Evolutionary conservation across 179 eudicot genomes (phyloP).

Genomic region (Amaranthus tricolor): DNA sequence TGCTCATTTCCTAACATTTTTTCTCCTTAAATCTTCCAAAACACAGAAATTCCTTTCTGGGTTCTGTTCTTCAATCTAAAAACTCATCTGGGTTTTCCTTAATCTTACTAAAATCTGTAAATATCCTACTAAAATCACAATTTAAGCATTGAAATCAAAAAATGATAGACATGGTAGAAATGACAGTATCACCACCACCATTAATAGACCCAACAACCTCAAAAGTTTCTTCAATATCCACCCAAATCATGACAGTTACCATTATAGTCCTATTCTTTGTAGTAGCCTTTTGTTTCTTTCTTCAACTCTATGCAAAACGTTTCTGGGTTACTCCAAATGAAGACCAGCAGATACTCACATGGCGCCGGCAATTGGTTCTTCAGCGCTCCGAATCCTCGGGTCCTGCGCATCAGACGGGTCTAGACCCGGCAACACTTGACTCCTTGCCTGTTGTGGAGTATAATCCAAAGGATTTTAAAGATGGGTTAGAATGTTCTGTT

Average conservation of each 20-base stretch:
- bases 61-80: not conserved
- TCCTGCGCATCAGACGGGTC: constrained; percentile 36
- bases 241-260: constrained; percentile 47
- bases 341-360: constrained; percentile 27
- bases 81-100: constrained; percentile 7
- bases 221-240: constrained; percentile 32
- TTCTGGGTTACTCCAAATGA: constrained; percentile 41
- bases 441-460: constrained; percentile 46
- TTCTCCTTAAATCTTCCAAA: constrained; percentile 11
- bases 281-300: constrained; percentile 42
- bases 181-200: constrained; percentile 7
- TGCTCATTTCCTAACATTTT: not conserved
- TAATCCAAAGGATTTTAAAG: constrained; percentile 45
- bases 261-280: constrained; percentile 52
- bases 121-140: too few relatives aligned
- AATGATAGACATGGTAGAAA: constrained; percentile 37
- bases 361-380: constrained; percentile 35
- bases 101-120: not conserved
- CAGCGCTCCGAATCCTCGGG: constrained; percentile 19
- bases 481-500: constrained; percentile 72
- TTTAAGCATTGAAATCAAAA: too few relatives aligned
- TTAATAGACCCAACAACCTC: constrained; percentile 19
- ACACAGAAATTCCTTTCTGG: constrained; percentile 16
- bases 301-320: constrained; percentile 60
- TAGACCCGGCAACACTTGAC: constrained; percentile 48